Evolutionary conservation across 768 basidiomycete genomes (phyloP), one percentile per base, ranked within the genome.

Genomic region (Kockovaella imperatae): DNA sequence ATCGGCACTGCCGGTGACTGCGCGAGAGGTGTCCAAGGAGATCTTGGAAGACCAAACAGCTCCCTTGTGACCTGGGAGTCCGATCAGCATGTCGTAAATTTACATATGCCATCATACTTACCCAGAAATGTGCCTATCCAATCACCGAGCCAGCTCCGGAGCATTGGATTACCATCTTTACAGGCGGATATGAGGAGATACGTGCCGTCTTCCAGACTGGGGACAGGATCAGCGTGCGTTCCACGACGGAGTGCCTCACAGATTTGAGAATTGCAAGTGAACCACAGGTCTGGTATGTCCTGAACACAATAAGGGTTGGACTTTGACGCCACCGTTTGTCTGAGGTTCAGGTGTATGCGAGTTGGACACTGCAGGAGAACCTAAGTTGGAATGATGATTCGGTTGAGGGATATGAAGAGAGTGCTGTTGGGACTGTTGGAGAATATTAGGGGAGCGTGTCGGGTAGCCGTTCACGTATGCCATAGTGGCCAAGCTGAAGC

Each of bases 121-220:
- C 72, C 74, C 4, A 74, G 55, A 53, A 77, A 76, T 0, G 75
- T 75, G 30, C 95, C 95, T 68, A 95, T 86, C 95, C 95, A 99
- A 72, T 99, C 95, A 28, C 93, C 93, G 47, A 87, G 86, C 91
- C 91, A 93, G 65, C 89, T 85, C 66, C 89, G 81, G 58, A 95
- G 75, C 87, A 93, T 91, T 36, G 89, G 91, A 62, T 89, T 96
- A 28, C 95, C 95, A 77, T 97, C 95, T 74, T 97, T 99, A 77
- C 95, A 97, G 61, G 86, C 86, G 49, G 91, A 96, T 64, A 96
- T 84, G 54, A 99, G 79, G 54, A 96, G 75, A 73, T 83, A 97
- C 35, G 82, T 80, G 54, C 80, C 79, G 72, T 96, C 91, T 20
- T 87, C 67, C 18, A 71, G 52, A 79, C 67, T 87, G 53, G 8